phyloP scores from a whole-genome alignment of 257 asterid genomes.

The Solanum commersonii region DNA sequence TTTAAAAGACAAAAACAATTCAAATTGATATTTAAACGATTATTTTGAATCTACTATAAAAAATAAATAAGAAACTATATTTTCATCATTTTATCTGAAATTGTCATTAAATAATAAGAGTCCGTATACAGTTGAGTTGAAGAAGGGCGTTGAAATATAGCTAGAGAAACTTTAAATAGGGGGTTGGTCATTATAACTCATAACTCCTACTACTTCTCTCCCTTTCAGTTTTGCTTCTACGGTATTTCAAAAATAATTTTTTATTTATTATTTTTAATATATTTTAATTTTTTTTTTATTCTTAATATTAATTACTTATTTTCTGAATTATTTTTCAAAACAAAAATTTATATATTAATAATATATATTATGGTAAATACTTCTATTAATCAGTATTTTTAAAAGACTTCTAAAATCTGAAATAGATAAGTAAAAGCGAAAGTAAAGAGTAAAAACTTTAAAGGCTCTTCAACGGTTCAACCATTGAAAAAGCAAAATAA shows the following conservation, averaged over 20 bases:
- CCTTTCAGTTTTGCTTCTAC: not conserved
- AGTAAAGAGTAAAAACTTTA: not conserved
- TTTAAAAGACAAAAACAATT: not conserved
- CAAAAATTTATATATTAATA: not conserved
- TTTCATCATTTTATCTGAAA: not conserved
- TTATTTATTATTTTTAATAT: not conserved
- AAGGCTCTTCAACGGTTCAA: slow-evolving; percentile 8
- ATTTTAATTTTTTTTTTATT: not conserved
- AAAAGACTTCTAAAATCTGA: not conserved
- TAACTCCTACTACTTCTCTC: not conserved
- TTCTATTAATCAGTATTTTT: not conserved
- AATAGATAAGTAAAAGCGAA: not conserved
- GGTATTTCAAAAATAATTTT: not conserved
- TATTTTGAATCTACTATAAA: not conserved
- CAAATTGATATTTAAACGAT: not conserved
- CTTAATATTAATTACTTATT: not conserved
- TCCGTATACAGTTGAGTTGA: slow-evolving; percentile 26
- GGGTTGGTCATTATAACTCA: slow-evolving; percentile 18
- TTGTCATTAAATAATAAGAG: slow-evolving; percentile 24
- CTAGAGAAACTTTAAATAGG: slow-evolving; percentile 18
- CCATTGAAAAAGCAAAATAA: not conserved
- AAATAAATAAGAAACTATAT: not conserved
- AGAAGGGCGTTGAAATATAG: slow-evolving; percentile 15
- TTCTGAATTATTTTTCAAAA: not conserved
- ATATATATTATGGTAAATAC: not conserved